A percentile compares a stretch with the other conserved stretches of the same genome.
phyloP scores from a whole-genome alignment of 805 yeast species.

The Starmerella davenportii region DNA sequence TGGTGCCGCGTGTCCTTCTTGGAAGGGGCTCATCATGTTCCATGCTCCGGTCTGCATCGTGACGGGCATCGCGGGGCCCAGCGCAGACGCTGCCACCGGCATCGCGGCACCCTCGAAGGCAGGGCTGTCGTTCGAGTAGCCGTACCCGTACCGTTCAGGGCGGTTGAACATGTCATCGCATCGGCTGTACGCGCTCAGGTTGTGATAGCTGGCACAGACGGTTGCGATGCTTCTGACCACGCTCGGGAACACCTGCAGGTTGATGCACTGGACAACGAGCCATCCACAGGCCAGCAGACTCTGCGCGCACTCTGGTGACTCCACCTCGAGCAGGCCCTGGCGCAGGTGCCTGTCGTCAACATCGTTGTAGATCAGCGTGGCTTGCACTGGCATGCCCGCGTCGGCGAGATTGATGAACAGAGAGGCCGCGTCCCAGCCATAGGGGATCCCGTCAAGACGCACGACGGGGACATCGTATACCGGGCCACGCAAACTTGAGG shows the following conservation, averaged over 20 bases:
- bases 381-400: constrained; percentile 3
- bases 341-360: constrained; percentile 6
- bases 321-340: constrained; percentile 10
- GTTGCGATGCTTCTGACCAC: constrained; percentile 7
- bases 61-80: too few species aligned
- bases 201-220: too few species aligned
- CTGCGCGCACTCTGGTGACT: not conserved
- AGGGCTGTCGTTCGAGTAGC: too few species aligned
- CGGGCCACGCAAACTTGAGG: too few species aligned
- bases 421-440: constrained; percentile 8
- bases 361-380: constrained; percentile 11
- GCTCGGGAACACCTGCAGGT: constrained; percentile 4
- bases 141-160: too few species aligned
- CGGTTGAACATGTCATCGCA: too few species aligned
- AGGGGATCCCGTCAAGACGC: constrained; percentile 11
- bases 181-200: too few species aligned
- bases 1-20: too few species aligned
- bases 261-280: constrained; percentile 2
- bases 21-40: too few species aligned
- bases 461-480: constrained; percentile 8
- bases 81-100: too few species aligned
- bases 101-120: too few species aligned
- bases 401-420: constrained; percentile 5
- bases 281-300: not conserved
- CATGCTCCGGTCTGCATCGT: too few species aligned